Percentiles rank a stretch among this genome's conserved stretches.
These are phyloP conservation scores for Chaetomium strumarium DNA, from an alignment of 2,329 filamentous ascomycete genomes.

Conservation along the genomic window DNA sequence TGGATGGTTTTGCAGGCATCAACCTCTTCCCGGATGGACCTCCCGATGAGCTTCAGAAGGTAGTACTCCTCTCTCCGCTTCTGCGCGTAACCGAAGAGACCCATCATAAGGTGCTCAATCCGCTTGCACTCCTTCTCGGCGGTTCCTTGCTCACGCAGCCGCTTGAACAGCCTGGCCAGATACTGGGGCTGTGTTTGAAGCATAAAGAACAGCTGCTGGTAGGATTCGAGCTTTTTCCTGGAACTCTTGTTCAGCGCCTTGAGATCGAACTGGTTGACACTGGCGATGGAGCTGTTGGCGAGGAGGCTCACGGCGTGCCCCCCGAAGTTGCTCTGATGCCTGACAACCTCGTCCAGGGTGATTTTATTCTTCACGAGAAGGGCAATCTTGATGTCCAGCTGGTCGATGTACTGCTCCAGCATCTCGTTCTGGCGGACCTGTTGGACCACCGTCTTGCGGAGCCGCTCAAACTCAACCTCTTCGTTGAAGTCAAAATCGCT, in stretches of 20 bases:
- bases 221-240: conserved; percentile 88
- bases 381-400: conserved; percentile 98
- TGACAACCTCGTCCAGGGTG: conserved; percentile 93
- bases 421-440: conserved; percentile 96
- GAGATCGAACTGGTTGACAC: conserved; percentile 87
- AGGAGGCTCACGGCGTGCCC: conserved; percentile 80
- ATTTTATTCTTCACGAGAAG: conserved; percentile 99
- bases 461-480: conserved; percentile 90
- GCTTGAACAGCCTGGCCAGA: conserved; percentile 79
- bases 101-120: conserved; percentile 91
- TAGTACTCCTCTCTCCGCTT: conserved; percentile 97
- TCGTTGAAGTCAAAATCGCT: conserved; percentile 99
- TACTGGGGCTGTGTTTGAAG: conserved; percentile 96
- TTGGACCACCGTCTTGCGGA: conserved; percentile 93
- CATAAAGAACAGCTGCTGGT: conserved; percentile 96
- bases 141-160: conserved; percentile 74
- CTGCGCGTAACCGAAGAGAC: conserved; percentile 92
- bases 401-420: conserved; percentile 95
- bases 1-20: conserved; percentile 66
- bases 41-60: conserved; percentile 77
- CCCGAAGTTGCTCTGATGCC: conserved; percentile 93
- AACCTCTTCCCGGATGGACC: conserved; percentile 81
- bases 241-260: conserved; percentile 98
- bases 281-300: conserved; percentile 81
- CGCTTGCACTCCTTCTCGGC: conserved; percentile 89